These are phyloP conservation scores for Biscutella laevigata DNA, from an alignment of 441 rosid genomes.

Conservation along the genomic window DNA sequence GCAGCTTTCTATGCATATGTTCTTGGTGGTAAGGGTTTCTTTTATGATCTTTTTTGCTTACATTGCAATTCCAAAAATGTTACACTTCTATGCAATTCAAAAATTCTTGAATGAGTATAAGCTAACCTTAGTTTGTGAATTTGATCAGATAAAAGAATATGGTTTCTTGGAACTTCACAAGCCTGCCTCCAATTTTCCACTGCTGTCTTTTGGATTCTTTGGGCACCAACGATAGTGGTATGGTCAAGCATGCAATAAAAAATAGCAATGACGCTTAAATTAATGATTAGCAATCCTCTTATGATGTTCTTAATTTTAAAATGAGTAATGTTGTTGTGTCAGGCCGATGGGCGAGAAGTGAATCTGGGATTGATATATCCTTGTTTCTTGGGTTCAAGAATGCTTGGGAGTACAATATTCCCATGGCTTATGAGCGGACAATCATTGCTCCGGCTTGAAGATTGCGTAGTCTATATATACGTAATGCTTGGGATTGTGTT, in stretches of 20 bases:
- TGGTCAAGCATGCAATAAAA: too few relatives aligned
- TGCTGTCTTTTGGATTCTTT: conserved; percentile 79
- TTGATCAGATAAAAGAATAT: conserved; percentile 69
- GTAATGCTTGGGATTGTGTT: conserved; percentile 48
- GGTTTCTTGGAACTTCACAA: conserved; percentile 69
- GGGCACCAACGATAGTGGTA: conserved; percentile 95
- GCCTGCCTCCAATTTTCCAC: conserved; percentile 76
- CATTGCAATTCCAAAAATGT: background rate
- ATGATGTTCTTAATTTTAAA: background rate
- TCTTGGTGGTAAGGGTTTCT: conserved; percentile 48
- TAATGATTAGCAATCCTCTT: too few relatives aligned
- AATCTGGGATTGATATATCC: conserved; percentile 75
- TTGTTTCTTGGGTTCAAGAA: conserved; percentile 78
- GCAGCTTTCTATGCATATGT: conserved; percentile 44
- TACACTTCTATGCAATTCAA: background rate
- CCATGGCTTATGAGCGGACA: conserved; percentile 75
- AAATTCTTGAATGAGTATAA: background rate
- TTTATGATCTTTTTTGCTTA: background rate
- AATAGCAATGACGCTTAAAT: background rate
- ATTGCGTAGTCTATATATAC: conserved; percentile 60
- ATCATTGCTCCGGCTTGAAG: conserved; percentile 64
- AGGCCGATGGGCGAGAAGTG: conserved; percentile 97
- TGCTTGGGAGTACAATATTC: conserved; percentile 81
- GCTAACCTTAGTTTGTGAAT: background rate
- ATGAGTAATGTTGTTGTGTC: conserved; percentile 14